A percentile compares a stretch with the other conserved stretches of the same genome.
These are phyloP conservation scores for Nitzschia sp. DNA, from an alignment of 108 stramenopile species.

Conservation along the genomic window DNA sequence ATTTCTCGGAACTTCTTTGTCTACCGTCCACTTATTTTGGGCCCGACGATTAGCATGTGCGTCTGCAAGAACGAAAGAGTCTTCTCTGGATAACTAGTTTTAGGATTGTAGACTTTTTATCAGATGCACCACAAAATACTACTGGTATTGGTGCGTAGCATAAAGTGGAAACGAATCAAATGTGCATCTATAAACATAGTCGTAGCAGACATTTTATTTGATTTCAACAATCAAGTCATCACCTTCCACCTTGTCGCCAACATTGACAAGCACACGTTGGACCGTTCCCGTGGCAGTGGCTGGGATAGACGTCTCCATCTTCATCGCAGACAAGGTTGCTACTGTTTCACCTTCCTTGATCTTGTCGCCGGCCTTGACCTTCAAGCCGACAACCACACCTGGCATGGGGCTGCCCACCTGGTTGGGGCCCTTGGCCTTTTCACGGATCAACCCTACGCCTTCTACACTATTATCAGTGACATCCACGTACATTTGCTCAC, in stretches of 20 bases:
- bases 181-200: no score
- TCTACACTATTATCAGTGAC: slow-evolving; percentile 55
- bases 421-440: slow-evolving; percentile 68
- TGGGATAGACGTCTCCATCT: slow-evolving; percentile 93
- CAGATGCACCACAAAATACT: no score
- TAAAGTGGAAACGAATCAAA: no score
- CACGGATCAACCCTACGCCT: slow-evolving; percentile 42
- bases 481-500: slow-evolving; percentile 70
- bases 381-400: slow-evolving; percentile 86
- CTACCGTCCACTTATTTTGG: no score
- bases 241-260: slow-evolving; percentile 84
- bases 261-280: slow-evolving; percentile 66
- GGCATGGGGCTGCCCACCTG: slow-evolving; percentile 90
- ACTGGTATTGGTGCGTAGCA: no score
- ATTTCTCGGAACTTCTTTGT: no score
- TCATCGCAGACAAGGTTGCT: slow-evolving; percentile 92
- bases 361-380: slow-evolving; percentile 85
- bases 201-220: no score
- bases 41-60: no score
- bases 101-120: no score
- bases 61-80: no score
- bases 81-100: no score
- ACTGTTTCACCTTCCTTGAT: slow-evolving; percentile 86
- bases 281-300: slow-evolving; percentile 78
- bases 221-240: slow-evolving; percentile 91